These are phyloP conservation scores for Paramyrothecium roridum DNA, from an alignment of 2,329 filamentous ascomycete genomes.

Conservation along the genomic window DNA sequence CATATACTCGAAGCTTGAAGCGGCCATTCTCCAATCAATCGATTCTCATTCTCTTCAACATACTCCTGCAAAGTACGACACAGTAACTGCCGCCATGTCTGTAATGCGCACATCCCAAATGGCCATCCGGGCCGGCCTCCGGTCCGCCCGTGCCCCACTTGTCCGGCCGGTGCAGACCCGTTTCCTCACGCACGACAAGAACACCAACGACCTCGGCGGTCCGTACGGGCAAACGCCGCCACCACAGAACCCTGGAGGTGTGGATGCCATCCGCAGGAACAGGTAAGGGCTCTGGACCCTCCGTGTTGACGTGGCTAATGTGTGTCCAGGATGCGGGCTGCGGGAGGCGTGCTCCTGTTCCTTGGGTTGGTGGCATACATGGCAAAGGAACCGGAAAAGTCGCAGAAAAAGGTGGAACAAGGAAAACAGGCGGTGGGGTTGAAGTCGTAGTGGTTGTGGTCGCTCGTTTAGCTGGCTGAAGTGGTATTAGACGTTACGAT, in stretches of 20 bases:
- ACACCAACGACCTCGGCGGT: conserved; percentile 24
- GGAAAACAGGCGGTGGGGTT: background rate
- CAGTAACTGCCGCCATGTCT: background rate
- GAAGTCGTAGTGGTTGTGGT: background rate
- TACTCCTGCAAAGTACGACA: too few species aligned
- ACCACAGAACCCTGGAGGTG: conserved; percentile 20
- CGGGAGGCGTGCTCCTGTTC: conserved; percentile 19
- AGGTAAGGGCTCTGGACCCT: conserved; percentile 18
- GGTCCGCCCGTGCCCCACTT: conserved; percentile 15
- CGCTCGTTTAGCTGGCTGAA: background rate
- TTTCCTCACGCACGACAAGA: conserved; percentile 4
- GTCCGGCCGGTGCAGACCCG: conserved; percentile 14
- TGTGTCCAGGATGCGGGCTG: conserved; percentile 22
- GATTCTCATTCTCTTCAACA: background rate
- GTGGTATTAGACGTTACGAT: background rate
- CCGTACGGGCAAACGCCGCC: conserved; percentile 28
- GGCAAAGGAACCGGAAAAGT: conserved; percentile 8
- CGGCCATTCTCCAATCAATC: background rate
- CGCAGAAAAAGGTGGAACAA: background rate
- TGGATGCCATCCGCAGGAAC: conserved; percentile 25
- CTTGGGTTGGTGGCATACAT: conserved; percentile 21
- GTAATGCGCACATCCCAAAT: background rate
- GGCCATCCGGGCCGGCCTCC: conserved; percentile 10
- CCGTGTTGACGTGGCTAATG: background rate
- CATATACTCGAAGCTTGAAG: conserved; percentile 10